These are phyloP conservation scores for Raphanus raphanistrum DNA, from an alignment of 345 rosid genomes.

Conservation along the genomic window DNA sequence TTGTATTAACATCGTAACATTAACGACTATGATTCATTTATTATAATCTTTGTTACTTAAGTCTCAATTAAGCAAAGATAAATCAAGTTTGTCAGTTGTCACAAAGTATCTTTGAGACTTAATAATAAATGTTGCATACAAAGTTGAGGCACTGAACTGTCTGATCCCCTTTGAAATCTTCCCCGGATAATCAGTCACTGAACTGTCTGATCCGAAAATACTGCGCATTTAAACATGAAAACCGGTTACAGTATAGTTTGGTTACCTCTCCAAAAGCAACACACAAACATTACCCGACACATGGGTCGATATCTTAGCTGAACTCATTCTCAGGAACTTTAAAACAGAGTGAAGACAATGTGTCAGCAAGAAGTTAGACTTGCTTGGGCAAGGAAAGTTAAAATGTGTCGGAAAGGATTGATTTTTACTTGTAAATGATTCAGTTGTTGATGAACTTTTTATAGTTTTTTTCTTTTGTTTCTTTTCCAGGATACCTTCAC, in stretches of 20 bases:
- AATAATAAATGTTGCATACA: slow-evolving; percentile 21
- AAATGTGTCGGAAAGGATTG: no score
- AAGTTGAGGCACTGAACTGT: slow-evolving; percentile 54
- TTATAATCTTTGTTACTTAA: neutral
- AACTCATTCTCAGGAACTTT: slow-evolving; percentile 43
- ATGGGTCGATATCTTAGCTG: slow-evolving; percentile 79
- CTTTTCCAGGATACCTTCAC: no score
- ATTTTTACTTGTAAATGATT: no score
- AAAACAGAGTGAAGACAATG: slow-evolving; percentile 32
- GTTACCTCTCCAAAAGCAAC: neutral
- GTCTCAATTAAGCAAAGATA: neutral
- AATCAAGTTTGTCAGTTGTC: slow-evolving; percentile 14
- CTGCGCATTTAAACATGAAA: slow-evolving; percentile 40
- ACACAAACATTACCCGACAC: slow-evolving; percentile 58
- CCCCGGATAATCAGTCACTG: slow-evolving; percentile 76
- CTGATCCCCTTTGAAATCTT: slow-evolving; percentile 67
- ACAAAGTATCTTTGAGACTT: slow-evolving; percentile 1
- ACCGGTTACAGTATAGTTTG: slow-evolving; percentile 31
- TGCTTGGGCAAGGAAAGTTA: neutral
- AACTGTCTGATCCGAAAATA: slow-evolving; percentile 62
- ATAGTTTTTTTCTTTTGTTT: no score
- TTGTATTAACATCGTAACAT: neutral
- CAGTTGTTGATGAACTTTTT: no score
- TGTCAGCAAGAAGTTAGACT: neutral
- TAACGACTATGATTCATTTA: neutral